Base-by-base conservation (phyloP, 2,329 filamentous ascomycete species). In the Lachnellula subtilissima region DNA sequence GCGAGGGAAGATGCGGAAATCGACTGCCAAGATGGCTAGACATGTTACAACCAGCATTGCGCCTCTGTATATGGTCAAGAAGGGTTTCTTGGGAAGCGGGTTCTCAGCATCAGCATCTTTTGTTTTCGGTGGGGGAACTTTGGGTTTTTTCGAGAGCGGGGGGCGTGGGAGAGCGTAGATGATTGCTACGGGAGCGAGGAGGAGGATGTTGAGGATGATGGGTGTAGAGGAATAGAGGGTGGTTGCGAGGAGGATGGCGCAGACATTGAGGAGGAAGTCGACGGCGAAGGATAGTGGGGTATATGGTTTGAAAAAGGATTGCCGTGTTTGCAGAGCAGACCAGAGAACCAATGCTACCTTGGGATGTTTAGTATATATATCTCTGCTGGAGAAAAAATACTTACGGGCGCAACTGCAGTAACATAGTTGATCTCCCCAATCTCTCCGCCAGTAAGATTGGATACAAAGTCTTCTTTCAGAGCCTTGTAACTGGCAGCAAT, bases 401-500 rank as follows among this genome's bases (percentile, higher is more conserved):
- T 69, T 82, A 97, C 94, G 69, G 92, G 86, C 69, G 91, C 90
- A 61, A 96, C 87, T 49, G 89, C 81, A 48, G 89, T 91, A 64
- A 97, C 89, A 65, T 83, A 81, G 71, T 92, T 93, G 75, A 99
- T 92, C 71, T 99, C 94, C 64, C 80, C 76, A 58, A 96, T 85
- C 35, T 85, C 81, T 57, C 94, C 91, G 42, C 94, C 94, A 6
- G 87, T 86, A 32, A 96, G 83, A 71, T 91, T 89, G 53, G 93
- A 96, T 68, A 99, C 94, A 72, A 96, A 96, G 69, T 91, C 91
- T 78, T 96, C 92, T 76, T 99, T 99, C 64, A 88, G 80, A 67
- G 88, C 83, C 75, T 97, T 99, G 78, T 97, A 96, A 73, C 80
- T 86, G 56, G 73, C 72, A 48, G 75, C 71, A 66, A 69, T 72